A percentile compares a stretch with the other conserved stretches of the same genome.
phyloP scores from a whole-genome alignment of 257 asterid species.

The Cruciata laevipes region DNA sequence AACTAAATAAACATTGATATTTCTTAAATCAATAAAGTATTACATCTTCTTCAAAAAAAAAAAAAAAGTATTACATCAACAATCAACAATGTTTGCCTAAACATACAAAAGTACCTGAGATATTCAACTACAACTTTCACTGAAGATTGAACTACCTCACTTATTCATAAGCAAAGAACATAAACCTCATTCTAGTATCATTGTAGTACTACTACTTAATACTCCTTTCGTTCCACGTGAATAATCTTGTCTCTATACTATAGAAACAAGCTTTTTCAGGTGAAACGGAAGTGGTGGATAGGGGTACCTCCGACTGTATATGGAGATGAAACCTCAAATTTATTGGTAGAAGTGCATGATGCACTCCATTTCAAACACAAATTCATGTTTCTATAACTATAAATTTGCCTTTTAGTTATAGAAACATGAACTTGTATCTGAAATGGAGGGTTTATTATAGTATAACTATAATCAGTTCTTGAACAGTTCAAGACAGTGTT shows the following conservation, averaged over 20 bases:
- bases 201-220: neutral
- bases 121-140: neutral
- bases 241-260: neutral
- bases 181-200: neutral
- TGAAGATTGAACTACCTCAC: neutral
- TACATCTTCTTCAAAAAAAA: too few species aligned
- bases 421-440: neutral
- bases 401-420: neutral
- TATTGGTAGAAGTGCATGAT: neutral
- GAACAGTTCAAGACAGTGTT: constrained; percentile 76
- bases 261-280: neutral
- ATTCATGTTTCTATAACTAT: neutral
- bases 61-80: too few species aligned
- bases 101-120: neutral
- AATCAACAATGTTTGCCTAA: neutral
- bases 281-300: neutral
- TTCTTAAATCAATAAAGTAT: neutral
- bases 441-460: neutral
- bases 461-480: constrained; percentile 27
- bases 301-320: too few species aligned
- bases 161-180: neutral
- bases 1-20: neutral
- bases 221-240: neutral
- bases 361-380: neutral
- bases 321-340: too few species aligned